A percentile compares a stretch with the other conserved stretches of the same genome.
Conservation (phyloP, 2,329 filamentous ascomycete species). For the Verticillium alfalfae region DNA sequence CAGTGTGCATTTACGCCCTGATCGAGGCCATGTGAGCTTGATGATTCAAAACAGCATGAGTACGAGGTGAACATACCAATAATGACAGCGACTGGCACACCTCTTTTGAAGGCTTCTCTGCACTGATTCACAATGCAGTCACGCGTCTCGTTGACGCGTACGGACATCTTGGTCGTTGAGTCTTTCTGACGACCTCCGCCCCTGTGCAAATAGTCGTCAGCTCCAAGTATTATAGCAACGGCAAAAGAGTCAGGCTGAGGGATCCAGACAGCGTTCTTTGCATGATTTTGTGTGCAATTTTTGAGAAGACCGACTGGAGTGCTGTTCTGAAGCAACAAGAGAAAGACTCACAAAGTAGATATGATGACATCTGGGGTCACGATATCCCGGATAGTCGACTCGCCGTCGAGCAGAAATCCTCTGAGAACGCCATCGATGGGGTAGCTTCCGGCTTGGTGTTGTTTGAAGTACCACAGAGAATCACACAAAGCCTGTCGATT, state of each 20-base stretch:
- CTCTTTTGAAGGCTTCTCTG: slow-evolving; percentile 35
- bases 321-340: too few relatives aligned
- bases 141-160: slow-evolving; percentile 3
- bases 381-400: slow-evolving; percentile 47
- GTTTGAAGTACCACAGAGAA: slow-evolving; percentile 55
- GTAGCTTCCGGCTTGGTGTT: slow-evolving; percentile 57
- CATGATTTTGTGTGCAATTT: background rate
- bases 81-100: slow-evolving; percentile 49
- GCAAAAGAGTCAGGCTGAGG: background rate
- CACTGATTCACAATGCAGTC: slow-evolving; percentile 26
- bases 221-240: too few relatives aligned
- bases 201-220: slow-evolving; percentile 19
- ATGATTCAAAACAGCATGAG: background rate
- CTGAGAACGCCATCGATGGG: slow-evolving; percentile 39
- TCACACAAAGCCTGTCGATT: slow-evolving; percentile 57
- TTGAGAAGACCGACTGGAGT: too few relatives aligned
- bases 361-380: slow-evolving; percentile 59
- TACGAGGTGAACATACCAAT: slow-evolving; percentile 33
- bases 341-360: slow-evolving; percentile 47
- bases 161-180: slow-evolving; percentile 25
- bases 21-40: slow-evolving; percentile 16
- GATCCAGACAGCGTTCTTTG: background rate
- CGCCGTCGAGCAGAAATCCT: slow-evolving; percentile 55
- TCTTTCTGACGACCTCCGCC: slow-evolving; percentile 49
- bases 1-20: slow-evolving; percentile 44